Evolutionary conservation across 2,329 filamentous ascomycete species (phyloP), one percentile per base, ranked within the genome.

Genomic region (Colletotrichum brevisporum): DNA sequence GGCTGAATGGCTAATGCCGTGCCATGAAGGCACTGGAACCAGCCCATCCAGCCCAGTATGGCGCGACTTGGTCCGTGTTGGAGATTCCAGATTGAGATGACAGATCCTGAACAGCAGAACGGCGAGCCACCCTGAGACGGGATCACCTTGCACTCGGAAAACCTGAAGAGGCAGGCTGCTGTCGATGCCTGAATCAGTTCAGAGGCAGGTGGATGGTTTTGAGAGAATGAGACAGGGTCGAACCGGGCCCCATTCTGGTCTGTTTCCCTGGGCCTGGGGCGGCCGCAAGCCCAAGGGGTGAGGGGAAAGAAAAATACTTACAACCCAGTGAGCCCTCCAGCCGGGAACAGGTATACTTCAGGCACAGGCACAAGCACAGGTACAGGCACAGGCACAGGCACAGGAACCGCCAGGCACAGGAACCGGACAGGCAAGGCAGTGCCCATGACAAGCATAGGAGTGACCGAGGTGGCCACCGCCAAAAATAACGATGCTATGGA

Each of bases 1-100:
- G 82, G 82, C 82, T 84, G 82, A 84, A 84, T 83, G 80, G 82
- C 76, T 83, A 81, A 84, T 84, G 82, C 79, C 80, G 80, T 82
- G 78, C 76, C 74, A 79, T 76, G 76, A 76, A 75, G 73, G 75
- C 72, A 73, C 76, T 77, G 79, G 78, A 78, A 78, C 78, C 76
- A 81, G 74, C 74, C 74, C 72, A 75, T 70, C 56, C 58, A 73
- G 73, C 41, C 61, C 65, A 59, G 24, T 26, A 75, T 76, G 76
- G 75, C 73, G 72, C 70, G 70, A 60, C 72, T 73, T 73, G 74
- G 74, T 73, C 76, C 76, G 63, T 69, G 63, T 67, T 45, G 69
- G 56, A 74, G 71, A 39, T 67, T 64, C 70, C 15, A 69, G 64
- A 65, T 63, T 56, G 69, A 71, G 69, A 71, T 53, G 66, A 31